phyloP scores from a whole-genome alignment of 176 grass and related monocot genomes.

The Eragrostis nindensis region DNA sequence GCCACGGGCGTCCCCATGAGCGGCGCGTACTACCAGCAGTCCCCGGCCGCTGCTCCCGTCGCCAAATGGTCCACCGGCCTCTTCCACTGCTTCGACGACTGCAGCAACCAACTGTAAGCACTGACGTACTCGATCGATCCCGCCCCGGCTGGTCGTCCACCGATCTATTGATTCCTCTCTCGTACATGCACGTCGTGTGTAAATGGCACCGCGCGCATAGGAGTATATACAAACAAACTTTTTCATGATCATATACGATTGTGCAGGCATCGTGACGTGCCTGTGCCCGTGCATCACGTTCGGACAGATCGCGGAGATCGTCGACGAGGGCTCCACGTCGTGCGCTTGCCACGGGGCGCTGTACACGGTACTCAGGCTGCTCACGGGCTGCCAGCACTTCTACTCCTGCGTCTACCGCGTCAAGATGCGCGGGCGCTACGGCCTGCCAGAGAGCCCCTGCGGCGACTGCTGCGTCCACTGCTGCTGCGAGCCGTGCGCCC shows the following conservation, averaged over 20 bases:
- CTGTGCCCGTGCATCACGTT: slow-evolving; percentile 74
- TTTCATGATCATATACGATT: too few relatives aligned
- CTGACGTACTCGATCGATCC: too few relatives aligned
- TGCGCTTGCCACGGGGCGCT: too few relatives aligned
- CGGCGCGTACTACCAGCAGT: slow-evolving; percentile 10
- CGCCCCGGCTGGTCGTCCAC: too few relatives aligned
- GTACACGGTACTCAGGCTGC: too few relatives aligned
- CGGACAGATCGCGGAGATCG: slow-evolving; percentile 64
- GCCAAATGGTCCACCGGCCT: slow-evolving; percentile 65
- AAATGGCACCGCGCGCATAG: too few relatives aligned
- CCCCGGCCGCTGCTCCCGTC: neutral
- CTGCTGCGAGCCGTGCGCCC: slow-evolving; percentile 65
- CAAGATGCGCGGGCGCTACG: too few relatives aligned
- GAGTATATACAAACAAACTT: too few relatives aligned
- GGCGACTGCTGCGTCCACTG: slow-evolving; percentile 67
- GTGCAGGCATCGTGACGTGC: slow-evolving; percentile 60
- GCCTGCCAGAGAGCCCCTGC: slow-evolving; percentile 61
- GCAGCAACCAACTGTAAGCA: slow-evolving; percentile 58
- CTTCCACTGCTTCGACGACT: slow-evolving; percentile 63
- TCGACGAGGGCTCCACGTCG: slow-evolving; percentile 59
- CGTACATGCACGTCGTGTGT: neutral
- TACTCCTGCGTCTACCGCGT: too few relatives aligned
- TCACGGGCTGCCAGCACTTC: too few relatives aligned
- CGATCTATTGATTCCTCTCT: neutral
- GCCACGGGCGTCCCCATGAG: slow-evolving; percentile 37